Evolutionary conservation across 2,329 filamentous ascomycete species (phyloP), one percentile per base, ranked within the genome.

Genomic region (Colletotrichum somersetense): DNA sequence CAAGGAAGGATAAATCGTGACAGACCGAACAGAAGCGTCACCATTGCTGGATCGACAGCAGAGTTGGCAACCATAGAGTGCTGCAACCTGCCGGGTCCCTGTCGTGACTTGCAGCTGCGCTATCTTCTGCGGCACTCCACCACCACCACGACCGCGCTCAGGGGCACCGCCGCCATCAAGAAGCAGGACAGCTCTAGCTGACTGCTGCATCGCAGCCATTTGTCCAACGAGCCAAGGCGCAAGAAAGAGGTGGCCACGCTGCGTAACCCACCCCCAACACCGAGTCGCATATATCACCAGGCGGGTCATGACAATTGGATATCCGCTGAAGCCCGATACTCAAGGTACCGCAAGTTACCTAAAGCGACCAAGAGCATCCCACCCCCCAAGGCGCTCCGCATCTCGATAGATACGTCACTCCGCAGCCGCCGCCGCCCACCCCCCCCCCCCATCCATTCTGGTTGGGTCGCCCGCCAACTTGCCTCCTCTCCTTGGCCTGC

Each of bases 351-450:
- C 57, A 52, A 67, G 66, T 38, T 69, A 69, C 65, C 69, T 55
- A 48, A 38, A 44, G 52, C 66, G 52, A 62, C 66, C 38, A 56
- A 40, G 42, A 48, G 55, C 33, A 44, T 44, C 16, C 56, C 38
- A 18, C 40, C 46, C 61, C 40, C 56, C 64, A 8, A 48, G 63
- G 57, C 52, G 58, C 59, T 69, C 71, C 57, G 71, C 71, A 73
- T 58, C 61, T 62, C 50, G 52, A 71, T 68, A 66, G 67, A 62
- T 73, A 73, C 71, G 71, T 73, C 71, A 73, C 71, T 68, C 62
- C 62, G 55, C 48, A 58, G 61, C 52, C 70, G 44, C 44, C 44
- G 3, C 20, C n/a, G n/a, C n/a, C n/a, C n/a, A n/a, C n/a, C n/a
- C 44, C 42, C 1, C 18, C 46, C 20, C 10, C 46, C 46, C 46